Base-by-base conservation (phyloP, 164 flowering plant genomes). In the Magnolia sinica region DNA sequence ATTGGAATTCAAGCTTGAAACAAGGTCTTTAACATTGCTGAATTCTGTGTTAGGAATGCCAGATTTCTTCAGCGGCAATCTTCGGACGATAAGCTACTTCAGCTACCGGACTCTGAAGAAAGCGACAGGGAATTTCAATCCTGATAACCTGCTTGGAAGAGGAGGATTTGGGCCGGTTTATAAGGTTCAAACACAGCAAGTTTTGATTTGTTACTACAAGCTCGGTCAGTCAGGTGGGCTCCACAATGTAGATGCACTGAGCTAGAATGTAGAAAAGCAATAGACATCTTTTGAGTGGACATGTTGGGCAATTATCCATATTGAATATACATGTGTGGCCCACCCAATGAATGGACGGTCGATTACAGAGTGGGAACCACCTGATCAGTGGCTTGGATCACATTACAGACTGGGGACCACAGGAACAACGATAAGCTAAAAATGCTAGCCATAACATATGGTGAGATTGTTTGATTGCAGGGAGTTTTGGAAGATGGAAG, bases 81-180 rank as follows among this genome's bases (percentile, higher is more conserved):
- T 90, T 65, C 87, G 83, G 74, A 86, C 86, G 0, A 82, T 90
- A 58, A 85, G 87, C 81, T 82, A 84, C 66, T 90, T 90, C 50
- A 79, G 79, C 68, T 90, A 85, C 59, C 77, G 75, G 29, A 82
- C 88, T 31, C 72, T 91, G 61, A 88, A 85, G 86, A 91, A 86
- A 82, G 93, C 91, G 58, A 91, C 96, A 24, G 87, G 84, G 80
- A 90, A 89, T 75, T 91, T 91, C 76, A 81, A 88, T 67, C 82
- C 83, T 7, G 50, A 16, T 50, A 83, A 90, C 77, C 86, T 83
- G 77, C 89, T 91, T 22, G 95, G 93, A 29, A 79, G 84, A 67
- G 95, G 95, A 24, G 95, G 93, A 79, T 91, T 90, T 66, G 95
- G 95, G 8, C 90, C 92, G 8, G 95, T 91, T 7, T 88, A 84